These are phyloP conservation scores for Hirsutella thompsonii DNA, from an alignment of 2,329 filamentous ascomycete species.

Conservation along the genomic window DNA sequence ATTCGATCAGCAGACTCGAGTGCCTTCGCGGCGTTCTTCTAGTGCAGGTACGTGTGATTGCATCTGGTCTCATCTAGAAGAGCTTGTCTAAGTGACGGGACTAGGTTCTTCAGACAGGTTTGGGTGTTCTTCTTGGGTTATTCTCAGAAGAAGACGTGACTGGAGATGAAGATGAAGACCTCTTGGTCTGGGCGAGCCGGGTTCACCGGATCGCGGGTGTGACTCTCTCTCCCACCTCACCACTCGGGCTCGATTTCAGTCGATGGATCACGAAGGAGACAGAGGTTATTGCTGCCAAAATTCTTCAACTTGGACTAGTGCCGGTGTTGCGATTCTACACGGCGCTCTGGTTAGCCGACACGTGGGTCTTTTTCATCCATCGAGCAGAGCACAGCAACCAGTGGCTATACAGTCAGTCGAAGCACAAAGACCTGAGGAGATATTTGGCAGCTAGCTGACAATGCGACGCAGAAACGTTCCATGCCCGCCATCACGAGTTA, in stretches of 20 bases:
- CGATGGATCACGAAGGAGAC: too few relatives aligned
- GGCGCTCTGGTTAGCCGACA: neutral
- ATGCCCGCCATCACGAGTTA: slow-evolving; percentile 1
- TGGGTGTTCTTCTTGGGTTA: neutral
- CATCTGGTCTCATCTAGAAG: too few relatives aligned
- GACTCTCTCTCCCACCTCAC: too few relatives aligned
- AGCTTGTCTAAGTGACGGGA: neutral
- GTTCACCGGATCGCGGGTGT: too few relatives aligned
- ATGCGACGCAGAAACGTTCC: neutral
- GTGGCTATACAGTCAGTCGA: neutral
- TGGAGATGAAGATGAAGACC: neutral
- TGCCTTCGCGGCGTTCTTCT: neutral
- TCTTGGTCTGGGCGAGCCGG: neutral
- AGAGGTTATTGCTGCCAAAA: too few relatives aligned
- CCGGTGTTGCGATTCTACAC: neutral
- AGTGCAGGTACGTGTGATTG: slow-evolving; percentile 1
- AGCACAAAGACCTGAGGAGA: too few relatives aligned
- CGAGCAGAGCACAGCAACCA: slow-evolving; percentile 1
- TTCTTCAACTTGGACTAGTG: neutral
- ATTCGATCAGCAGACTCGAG: neutral
- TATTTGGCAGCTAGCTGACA: neutral
- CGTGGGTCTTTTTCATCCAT: slow-evolving; percentile 1
- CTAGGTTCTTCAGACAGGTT: neutral
- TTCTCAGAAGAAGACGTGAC: neutral
- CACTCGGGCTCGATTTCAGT: too few relatives aligned